Percentiles rank a stretch among this genome's conserved stretches.
These are phyloP conservation scores for Deinandra increscens DNA, from an alignment of 129 eudicot genomes.

Conservation along the genomic window DNA sequence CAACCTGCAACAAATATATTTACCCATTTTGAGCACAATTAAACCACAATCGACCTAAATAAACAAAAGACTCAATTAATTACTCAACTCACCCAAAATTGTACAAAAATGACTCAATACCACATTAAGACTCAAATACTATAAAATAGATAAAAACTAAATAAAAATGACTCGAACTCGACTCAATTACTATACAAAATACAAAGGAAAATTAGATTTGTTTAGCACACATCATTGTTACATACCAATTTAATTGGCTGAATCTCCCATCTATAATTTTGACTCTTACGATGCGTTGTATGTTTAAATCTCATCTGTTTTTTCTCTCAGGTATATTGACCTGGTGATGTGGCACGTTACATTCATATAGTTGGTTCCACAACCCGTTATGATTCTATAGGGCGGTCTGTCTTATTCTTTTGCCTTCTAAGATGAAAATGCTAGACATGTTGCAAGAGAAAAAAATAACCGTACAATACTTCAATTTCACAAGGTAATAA, in stretches of 20 bases:
- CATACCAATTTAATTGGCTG: background rate
- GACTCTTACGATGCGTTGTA: background rate
- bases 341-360: conserved; percentile 78
- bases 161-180: too few species aligned
- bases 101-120: too few species aligned
- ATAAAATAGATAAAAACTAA: too few species aligned
- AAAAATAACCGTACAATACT: conserved; percentile 79
- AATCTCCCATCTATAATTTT: conserved; percentile 9
- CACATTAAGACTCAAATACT: too few species aligned
- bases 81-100: too few species aligned
- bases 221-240: too few species aligned
- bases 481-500: conserved; percentile 49
- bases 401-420: conserved; percentile 70
- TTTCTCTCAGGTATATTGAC: conserved; percentile 57
- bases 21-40: too few species aligned
- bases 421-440: conserved; percentile 90
- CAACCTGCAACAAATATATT: too few species aligned
- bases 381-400: conserved; percentile 82
- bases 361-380: conserved; percentile 97
- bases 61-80: too few species aligned
- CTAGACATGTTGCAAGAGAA: conserved; percentile 73
- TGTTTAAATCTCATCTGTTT: background rate
- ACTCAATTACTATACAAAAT: too few species aligned
- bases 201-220: too few species aligned
- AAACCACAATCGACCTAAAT: too few species aligned